Evolutionary conservation across 2,329 filamentous ascomycete genomes (phyloP).

Genomic region (Aureobasidium musti): DNA sequence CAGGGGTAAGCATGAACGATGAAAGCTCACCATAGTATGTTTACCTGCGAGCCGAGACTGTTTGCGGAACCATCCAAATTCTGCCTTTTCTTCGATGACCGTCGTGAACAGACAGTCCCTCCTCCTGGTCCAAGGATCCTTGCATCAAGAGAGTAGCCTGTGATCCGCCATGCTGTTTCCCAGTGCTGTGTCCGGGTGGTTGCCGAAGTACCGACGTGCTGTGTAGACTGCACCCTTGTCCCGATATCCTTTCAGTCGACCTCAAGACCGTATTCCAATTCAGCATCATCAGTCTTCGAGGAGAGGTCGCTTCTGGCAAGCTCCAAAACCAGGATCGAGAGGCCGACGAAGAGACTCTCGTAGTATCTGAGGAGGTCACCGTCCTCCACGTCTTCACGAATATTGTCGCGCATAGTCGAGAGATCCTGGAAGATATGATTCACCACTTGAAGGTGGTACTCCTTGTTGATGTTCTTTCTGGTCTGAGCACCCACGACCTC

Average conservation of each 20-base stretch:
- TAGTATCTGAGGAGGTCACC: not conserved
- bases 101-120: too few species aligned
- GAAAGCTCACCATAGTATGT: too few species aligned
- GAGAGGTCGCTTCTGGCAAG: not conserved
- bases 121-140: too few species aligned
- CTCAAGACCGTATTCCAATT: not conserved
- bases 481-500: not conserved
- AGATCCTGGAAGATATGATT: not conserved
- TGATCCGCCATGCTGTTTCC: too few species aligned
- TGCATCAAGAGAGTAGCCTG: too few species aligned
- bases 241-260: not conserved
- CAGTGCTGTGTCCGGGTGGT: too few species aligned
- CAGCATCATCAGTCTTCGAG: not conserved
- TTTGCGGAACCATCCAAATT: too few species aligned
- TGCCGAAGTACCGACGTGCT: too few species aligned
- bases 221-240: too few species aligned
- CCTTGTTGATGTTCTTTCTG: not conserved
- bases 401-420: not conserved
- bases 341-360: not conserved
- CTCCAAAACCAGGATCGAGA: not conserved
- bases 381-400: not conserved
- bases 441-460: not conserved
- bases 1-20: too few species aligned
- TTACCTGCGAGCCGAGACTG: too few species aligned
- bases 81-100: too few species aligned